A percentile compares a stretch with the other conserved stretches of the same genome.
Conservation (phyloP, 2,329 filamentous ascomycete species). For the Calonectria pseudoturangicola region DNA sequence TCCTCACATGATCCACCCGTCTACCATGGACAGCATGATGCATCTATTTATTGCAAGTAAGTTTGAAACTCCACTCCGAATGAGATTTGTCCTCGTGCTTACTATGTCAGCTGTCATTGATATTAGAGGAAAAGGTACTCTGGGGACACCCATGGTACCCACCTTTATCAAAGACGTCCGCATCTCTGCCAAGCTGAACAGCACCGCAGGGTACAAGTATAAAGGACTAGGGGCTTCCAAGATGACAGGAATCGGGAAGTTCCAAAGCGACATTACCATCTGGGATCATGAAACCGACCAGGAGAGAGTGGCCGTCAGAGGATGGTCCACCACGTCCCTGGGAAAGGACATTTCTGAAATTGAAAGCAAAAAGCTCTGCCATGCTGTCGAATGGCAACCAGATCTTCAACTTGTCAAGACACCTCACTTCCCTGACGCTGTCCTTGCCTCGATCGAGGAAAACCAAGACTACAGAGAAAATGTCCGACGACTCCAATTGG, state of each 20-base stretch:
- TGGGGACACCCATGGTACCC: constrained; percentile 23
- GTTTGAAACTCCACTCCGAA: neutral
- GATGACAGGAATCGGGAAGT: constrained; percentile 13
- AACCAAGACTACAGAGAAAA: constrained; percentile 22
- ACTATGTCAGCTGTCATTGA: constrained; percentile 7
- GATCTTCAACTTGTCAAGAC: constrained; percentile 18
- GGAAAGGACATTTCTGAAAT: constrained; percentile 22
- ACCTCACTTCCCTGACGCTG: neutral
- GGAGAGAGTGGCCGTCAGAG: constrained; percentile 15
- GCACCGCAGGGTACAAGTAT: constrained; percentile 1
- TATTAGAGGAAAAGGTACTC: constrained; percentile 20
- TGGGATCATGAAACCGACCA: constrained; percentile 10
- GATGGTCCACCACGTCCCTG: constrained; percentile 8
- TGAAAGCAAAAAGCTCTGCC: neutral
- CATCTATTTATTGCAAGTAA: constrained; percentile 34
- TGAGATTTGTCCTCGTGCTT: neutral
- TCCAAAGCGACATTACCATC: constrained; percentile 20
- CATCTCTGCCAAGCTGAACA: constrained; percentile 16
- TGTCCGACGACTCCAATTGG: constrained; percentile 10
- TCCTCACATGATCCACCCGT: constrained; percentile 42
- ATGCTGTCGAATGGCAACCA: constrained; percentile 11
- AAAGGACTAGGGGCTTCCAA: constrained; percentile 11
- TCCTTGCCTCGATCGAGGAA: neutral
- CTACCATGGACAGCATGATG: constrained; percentile 41
- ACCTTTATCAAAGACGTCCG: constrained; percentile 20